phyloP scores from a whole-genome alignment of 805 yeast species.

The Wickerhamomyces hampshirensis region DNA sequence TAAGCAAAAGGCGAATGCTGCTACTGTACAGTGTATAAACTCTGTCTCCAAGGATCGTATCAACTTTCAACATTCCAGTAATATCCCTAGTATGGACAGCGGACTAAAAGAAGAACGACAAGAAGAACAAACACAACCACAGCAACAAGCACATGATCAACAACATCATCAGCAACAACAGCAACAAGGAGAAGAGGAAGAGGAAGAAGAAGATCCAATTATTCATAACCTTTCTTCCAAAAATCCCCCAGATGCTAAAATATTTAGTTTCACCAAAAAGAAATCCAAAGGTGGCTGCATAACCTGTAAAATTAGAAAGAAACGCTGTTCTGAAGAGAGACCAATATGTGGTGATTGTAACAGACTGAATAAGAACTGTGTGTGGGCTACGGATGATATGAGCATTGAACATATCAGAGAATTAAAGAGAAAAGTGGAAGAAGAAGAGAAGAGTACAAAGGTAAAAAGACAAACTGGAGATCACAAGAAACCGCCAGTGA shows the following conservation, averaged over 20 bases:
- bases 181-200: background rate
- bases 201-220: conserved; percentile 9
- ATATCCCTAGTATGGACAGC: too few relatives aligned
- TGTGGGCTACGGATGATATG: conserved; percentile 55
- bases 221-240: conserved; percentile 17
- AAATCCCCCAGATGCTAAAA: conserved; percentile 17
- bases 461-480: conserved; percentile 4
- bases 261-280: conserved; percentile 26
- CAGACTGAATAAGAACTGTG: conserved; percentile 59
- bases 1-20: conserved; percentile 1
- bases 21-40: too few relatives aligned
- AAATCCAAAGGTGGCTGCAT: conserved; percentile 59
- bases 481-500: conserved; percentile 1
- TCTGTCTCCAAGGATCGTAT: too few relatives aligned
- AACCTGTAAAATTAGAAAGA: conserved; percentile 65
- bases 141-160: too few relatives aligned
- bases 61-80: too few relatives aligned
- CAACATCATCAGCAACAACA: background rate
- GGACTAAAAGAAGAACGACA: too few relatives aligned
- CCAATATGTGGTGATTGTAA: conserved; percentile 68
- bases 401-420: conserved; percentile 26
- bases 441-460: conserved; percentile 16
- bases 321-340: conserved; percentile 67
- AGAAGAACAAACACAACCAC: too few relatives aligned
- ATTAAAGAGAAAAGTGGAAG: conserved; percentile 24